Percentiles rank a stretch among this genome's conserved stretches.
Evolutionary conservation across 768 basidiomycete genomes (phyloP).

Genomic region (Naganishia friedmannii): DNA sequence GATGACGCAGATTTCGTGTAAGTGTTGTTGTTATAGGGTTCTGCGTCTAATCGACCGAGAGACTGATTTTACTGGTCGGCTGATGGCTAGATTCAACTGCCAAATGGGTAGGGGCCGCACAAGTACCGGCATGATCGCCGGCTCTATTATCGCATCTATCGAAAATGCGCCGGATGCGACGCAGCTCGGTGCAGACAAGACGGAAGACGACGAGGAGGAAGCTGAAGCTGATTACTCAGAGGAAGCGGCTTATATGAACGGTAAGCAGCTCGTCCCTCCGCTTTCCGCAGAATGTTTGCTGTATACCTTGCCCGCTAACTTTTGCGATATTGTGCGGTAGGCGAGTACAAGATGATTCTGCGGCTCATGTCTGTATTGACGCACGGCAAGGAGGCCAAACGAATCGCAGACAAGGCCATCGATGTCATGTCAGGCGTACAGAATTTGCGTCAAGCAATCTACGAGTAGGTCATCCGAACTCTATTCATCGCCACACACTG

Average conservation of each 20-base stretch:
- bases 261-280: slow-evolving; percentile 53
- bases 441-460: slow-evolving; percentile 90
- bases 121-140: slow-evolving; percentile 93
- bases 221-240: slow-evolving; percentile 77
- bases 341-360: slow-evolving; percentile 94
- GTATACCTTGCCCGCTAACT: slow-evolving; percentile 15
- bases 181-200: slow-evolving; percentile 36
- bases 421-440: slow-evolving; percentile 92
- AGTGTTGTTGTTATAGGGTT: slow-evolving; percentile 3
- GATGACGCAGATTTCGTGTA: slow-evolving; percentile 58
- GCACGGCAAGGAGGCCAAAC: slow-evolving; percentile 85
- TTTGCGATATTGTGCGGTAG: slow-evolving; percentile 54
- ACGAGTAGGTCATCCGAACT: slow-evolving; percentile 66
- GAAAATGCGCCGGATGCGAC: slow-evolving; percentile 53
- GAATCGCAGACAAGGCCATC: slow-evolving; percentile 78
- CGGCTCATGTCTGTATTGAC: slow-evolving; percentile 89
- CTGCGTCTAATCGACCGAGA: too few species aligned
- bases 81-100: slow-evolving; percentile 70
- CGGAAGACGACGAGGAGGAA: slow-evolving; percentile 33
- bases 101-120: slow-evolving; percentile 85
- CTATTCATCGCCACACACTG: background rate
- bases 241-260: slow-evolving; percentile 83
- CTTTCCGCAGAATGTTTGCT: background rate
- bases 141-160: slow-evolving; percentile 69
- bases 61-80: background rate